These are phyloP conservation scores for Geotrichum reessii DNA, from an alignment of 1,139 yeast species.

Conservation along the genomic window DNA sequence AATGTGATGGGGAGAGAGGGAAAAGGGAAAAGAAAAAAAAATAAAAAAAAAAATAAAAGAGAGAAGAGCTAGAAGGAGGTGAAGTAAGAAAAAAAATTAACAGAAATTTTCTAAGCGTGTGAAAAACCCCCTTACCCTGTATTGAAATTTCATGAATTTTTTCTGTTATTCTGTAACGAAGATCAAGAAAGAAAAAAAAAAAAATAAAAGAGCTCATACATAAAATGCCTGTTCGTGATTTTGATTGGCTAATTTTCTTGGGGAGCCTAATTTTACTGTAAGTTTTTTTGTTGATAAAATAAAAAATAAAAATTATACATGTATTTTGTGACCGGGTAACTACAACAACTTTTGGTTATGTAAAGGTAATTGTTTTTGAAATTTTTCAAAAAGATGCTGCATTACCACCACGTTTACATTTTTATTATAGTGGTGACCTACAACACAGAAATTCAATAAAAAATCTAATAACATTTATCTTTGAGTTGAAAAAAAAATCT, in stretches of 20 bases:
- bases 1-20: conserved; percentile 10
- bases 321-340: neutral
- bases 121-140: conserved; percentile 12
- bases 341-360: too few relatives aligned
- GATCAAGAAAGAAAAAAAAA: neutral
- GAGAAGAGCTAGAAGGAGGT: conserved; percentile 8
- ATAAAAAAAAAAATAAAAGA: neutral
- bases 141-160: neutral
- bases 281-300: neutral
- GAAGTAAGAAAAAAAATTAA: conserved; percentile 1
- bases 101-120: conserved; percentile 1
- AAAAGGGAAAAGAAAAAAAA: conserved; percentile 2
- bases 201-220: neutral
- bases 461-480: too few relatives aligned
- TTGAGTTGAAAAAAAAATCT: too few relatives aligned
- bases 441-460: too few relatives aligned
- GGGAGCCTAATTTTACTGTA: neutral
- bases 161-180: neutral
- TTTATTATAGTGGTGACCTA: too few relatives aligned
- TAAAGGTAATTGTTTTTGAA: too few relatives aligned
- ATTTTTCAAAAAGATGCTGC: too few relatives aligned
- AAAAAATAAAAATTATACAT: neutral
- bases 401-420: too few relatives aligned
- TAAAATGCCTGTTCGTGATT: neutral
- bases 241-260: neutral